A percentile compares a stretch with the other conserved stretches of the same genome.
Conservation (phyloP, 2,329 filamentous ascomycete genomes). For the Aspergillus japonicus region DNA sequence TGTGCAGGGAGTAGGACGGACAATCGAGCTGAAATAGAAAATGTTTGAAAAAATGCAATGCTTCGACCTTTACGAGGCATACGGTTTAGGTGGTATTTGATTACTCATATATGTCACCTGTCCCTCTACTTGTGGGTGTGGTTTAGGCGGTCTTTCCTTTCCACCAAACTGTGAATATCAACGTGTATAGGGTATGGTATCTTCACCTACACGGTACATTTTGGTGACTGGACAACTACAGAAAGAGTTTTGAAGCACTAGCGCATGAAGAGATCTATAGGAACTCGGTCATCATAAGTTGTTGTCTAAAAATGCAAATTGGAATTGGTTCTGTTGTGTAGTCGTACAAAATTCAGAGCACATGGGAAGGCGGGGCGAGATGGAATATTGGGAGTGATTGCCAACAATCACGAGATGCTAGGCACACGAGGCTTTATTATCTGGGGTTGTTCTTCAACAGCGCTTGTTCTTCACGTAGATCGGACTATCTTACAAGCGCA, state of each 20-base stretch:
- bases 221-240: not conserved
- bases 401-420: constrained; percentile 32
- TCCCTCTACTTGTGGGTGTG: not conserved
- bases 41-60: not conserved
- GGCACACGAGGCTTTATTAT: constrained; percentile 34
- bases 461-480: constrained; percentile 8
- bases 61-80: not conserved
- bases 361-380: constrained; percentile 5
- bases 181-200: too few species aligned
- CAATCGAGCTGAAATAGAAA: not conserved
- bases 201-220: too few species aligned
- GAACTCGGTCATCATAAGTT: too few species aligned
- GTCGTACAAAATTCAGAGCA: constrained; percentile 24
- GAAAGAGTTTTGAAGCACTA: too few species aligned
- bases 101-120: not conserved
- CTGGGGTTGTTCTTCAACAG: constrained; percentile 19
- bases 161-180: not conserved
- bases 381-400: constrained; percentile 12
- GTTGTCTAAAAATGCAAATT: constrained; percentile 14
- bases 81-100: not conserved
- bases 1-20: constrained; percentile 30
- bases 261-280: too few species aligned
- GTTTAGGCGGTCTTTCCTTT: not conserved
- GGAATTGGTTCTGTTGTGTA: constrained; percentile 23
- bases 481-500: constrained; percentile 63